Base-by-base conservation (phyloP, 1,139 yeast genomes). In the Protomyces inouyei region DNA sequence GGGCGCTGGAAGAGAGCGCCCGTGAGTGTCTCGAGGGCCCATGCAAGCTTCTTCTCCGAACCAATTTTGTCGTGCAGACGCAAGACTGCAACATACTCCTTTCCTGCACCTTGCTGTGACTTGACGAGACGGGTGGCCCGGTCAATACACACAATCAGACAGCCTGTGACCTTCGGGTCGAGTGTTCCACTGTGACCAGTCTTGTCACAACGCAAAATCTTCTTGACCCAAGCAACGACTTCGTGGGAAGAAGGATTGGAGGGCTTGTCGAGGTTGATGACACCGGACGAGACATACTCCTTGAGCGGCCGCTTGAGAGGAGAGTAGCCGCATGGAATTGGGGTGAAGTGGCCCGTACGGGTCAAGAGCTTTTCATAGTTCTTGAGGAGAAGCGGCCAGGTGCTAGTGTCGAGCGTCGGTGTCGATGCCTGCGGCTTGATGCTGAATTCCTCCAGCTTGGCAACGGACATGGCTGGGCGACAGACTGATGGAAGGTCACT, bases 1-100 rank as follows among this genome's bases (percentile, higher is more conserved):
- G 98, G 98, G 82, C 98, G 89, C 82, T 93, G 98, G 84, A 93
- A 93, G 72, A 93, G 82, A 69, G 98, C 98, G 81, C 98, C 98
- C 67, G 98, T 93, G 75, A 93, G 83, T 77, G 91, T 90, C 79
- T 93, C 98, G 72, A 93, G 82, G 16, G 90, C 81, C 74, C 96
- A 87, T 65, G 86, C 91, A 78, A 93, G 82, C 70, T 90, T 97
- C 78, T 91, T 90, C 73, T 88, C 93, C 71, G 91, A 97, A 71
- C 88, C 85, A 70, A 93, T 82, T 70, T 92, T 91, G 70, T 92
- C 98, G 77, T 93, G 98, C 73, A 93, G 83, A 81, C 98, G 85
- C 67, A 89, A 95, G 72, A 93, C 91, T 82, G 98, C 93, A 67
- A 93, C 98, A 80, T 93, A 93, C 84, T 93, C 98, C 78, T 93